These are phyloP conservation scores for Aspergillus biplanus DNA, from an alignment of 495 filamentous ascomycete genomes.

Conservation along the genomic window DNA sequence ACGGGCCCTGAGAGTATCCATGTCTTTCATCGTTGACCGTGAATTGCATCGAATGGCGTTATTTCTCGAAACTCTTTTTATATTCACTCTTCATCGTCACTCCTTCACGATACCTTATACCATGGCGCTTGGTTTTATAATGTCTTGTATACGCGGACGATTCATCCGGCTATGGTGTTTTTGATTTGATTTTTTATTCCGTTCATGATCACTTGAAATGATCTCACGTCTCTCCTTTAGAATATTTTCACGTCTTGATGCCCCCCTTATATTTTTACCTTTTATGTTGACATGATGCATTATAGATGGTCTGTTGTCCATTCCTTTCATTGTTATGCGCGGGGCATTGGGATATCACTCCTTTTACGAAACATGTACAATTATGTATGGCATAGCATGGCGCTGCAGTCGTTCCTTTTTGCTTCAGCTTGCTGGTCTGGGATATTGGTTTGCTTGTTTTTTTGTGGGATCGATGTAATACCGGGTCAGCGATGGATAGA, in stretches of 20 bases:
- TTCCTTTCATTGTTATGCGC: conserved; percentile 41
- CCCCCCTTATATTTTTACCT: conserved; percentile 33
- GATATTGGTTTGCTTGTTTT: conserved; percentile 20
- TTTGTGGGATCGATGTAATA: conserved; percentile 33
- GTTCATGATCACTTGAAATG: conserved; percentile 32
- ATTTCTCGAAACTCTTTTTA: conserved; percentile 13
- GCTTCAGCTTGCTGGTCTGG: conserved; percentile 39
- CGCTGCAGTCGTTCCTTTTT: conserved; percentile 52
- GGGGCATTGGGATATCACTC: conserved; percentile 48
- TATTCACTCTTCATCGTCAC: conserved; percentile 36
- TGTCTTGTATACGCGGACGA: conserved; percentile 20
- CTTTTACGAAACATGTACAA: conserved; percentile 44
- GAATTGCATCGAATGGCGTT: conserved; percentile 25
- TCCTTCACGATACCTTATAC: conserved; percentile 39
- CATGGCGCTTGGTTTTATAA: conserved; percentile 34
- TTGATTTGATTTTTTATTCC: conserved; percentile 11
- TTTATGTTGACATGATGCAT: conserved; percentile 29
- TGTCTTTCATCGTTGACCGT: conserved; percentile 7
- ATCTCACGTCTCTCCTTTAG: conserved; percentile 50
- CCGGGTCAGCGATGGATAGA: conserved; percentile 27
- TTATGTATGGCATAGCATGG: conserved; percentile 47
- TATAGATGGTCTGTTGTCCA: conserved; percentile 47
- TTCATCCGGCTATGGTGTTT: conserved; percentile 23
- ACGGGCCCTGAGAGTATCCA: conserved; percentile 22
- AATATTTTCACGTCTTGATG: conserved; percentile 42